phyloP scores from a whole-genome alignment of 495 filamentous ascomycete species.

The Cercophora samala region DNA sequence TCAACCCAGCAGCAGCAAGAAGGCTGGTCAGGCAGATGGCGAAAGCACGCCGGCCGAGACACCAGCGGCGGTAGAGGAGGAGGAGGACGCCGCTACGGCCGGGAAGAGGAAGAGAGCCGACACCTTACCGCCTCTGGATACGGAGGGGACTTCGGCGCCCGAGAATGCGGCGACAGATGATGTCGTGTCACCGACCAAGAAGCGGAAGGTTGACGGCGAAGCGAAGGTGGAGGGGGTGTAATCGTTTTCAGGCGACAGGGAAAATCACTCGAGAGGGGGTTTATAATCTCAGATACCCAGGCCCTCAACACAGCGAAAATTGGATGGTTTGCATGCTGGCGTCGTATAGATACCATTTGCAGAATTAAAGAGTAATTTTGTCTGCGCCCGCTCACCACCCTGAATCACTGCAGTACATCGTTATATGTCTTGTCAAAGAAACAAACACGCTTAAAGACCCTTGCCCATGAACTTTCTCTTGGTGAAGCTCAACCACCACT shows the following conservation, averaged over 20 bases:
- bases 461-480: constrained; percentile 99
- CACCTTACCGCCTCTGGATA: background rate
- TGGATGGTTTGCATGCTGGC: background rate
- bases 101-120: background rate
- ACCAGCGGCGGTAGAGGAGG: constrained; percentile 10
- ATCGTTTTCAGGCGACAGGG: background rate
- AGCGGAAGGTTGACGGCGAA: constrained; percentile 1
- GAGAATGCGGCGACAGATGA: background rate
- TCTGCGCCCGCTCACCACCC: background rate
- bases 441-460: constrained; percentile 54
- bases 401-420: background rate
- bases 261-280: background rate
- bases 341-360: background rate
- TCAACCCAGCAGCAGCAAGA: constrained; percentile 33
- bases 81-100: background rate
- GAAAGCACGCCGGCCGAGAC: constrained; percentile 25
- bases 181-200: constrained; percentile 2
- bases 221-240: background rate
- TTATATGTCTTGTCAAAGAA: background rate
- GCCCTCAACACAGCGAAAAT: background rate
- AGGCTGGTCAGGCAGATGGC: constrained; percentile 28
- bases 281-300: background rate
- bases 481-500: constrained; percentile 98
- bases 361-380: background rate
- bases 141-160: background rate